Conservation (phyloP, 1,139 yeast species). For the Candida sp. region DNA sequence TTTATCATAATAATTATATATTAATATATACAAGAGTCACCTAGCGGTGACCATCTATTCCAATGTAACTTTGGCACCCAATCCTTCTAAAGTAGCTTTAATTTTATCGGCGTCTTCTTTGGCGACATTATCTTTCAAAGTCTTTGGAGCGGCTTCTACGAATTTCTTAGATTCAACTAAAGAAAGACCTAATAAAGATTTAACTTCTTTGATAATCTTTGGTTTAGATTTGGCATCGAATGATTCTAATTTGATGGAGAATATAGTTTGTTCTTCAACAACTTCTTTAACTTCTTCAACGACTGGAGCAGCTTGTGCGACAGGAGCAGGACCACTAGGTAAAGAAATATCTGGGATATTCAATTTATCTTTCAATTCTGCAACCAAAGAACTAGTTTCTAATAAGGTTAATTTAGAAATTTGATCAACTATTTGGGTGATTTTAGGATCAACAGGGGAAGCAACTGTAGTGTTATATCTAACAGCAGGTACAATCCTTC, state of each 20-base stretch:
- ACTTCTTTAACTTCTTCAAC: constrained; percentile 78
- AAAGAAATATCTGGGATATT: constrained; percentile 92
- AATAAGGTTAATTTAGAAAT: constrained; percentile 84
- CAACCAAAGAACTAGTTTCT: constrained; percentile 83
- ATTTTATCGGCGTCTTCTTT: constrained; percentile 92
- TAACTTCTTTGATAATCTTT: constrained; percentile 96
- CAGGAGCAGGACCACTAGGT: constrained; percentile 75
- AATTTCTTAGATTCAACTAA: constrained; percentile 97
- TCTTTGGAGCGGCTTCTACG: constrained; percentile 97
- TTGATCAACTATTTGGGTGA: constrained; percentile 81
- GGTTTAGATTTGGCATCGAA: constrained; percentile 97
- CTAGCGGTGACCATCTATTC: constrained; percentile 40
- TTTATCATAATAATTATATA: not conserved
- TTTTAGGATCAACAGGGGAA: constrained; percentile 80
- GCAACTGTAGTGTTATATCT: constrained; percentile 58
- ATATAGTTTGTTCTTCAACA: constrained; percentile 91
- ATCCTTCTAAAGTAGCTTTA: constrained; percentile 87
- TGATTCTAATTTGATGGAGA: constrained; percentile 86
- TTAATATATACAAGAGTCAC: not conserved
- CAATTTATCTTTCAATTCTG: constrained; percentile 79
- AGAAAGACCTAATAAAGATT: constrained; percentile 85
- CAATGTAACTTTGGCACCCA: constrained; percentile 89
- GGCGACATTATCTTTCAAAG: constrained; percentile 79
- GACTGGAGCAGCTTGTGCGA: constrained; percentile 70
- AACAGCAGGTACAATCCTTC: constrained; percentile 26